Conservation (phyloP, 768 basidiomycete genomes). For the Macrolepiota fuliginosa region DNA sequence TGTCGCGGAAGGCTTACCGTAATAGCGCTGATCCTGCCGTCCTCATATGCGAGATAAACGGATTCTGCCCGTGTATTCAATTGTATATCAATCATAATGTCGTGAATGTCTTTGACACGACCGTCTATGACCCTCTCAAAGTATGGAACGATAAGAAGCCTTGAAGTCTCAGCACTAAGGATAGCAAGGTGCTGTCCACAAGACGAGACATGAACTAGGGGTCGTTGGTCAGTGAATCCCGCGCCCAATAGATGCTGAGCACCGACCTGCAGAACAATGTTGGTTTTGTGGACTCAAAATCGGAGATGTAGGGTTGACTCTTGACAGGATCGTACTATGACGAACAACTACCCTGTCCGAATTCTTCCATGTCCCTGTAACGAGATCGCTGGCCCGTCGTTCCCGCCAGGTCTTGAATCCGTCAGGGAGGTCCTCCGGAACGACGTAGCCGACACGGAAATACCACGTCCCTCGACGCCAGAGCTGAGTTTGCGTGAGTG, state of each 20-base stretch:
- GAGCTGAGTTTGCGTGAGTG: background rate
- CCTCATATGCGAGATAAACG: slow-evolving; percentile 47
- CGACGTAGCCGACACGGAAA: background rate
- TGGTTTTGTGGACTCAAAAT: too few species aligned
- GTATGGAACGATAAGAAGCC: slow-evolving; percentile 39
- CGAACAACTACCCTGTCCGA: background rate
- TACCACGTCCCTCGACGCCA: background rate
- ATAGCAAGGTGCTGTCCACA: slow-evolving; percentile 48
- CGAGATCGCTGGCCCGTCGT: background rate
- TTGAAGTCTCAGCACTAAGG: slow-evolving; percentile 31
- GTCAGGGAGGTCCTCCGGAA: background rate
- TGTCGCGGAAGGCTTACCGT: slow-evolving; percentile 34
- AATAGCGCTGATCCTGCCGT: slow-evolving; percentile 40
- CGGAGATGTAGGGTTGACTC: background rate
- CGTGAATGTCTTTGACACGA: slow-evolving; percentile 24
- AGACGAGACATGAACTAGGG: slow-evolving; percentile 42
- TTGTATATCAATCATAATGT: slow-evolving; percentile 36
- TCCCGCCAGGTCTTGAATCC: background rate
- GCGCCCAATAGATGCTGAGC: background rate
- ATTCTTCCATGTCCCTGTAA: background rate
- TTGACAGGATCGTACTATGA: background rate
- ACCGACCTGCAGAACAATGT: background rate
- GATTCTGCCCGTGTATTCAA: slow-evolving; percentile 37
- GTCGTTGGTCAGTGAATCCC: background rate
- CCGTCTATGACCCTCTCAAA: slow-evolving; percentile 35